Evolutionary conservation across 305 asterid species (phyloP), one percentile per base, ranked within the genome.

Genomic region (Fraxinus sp.): DNA sequence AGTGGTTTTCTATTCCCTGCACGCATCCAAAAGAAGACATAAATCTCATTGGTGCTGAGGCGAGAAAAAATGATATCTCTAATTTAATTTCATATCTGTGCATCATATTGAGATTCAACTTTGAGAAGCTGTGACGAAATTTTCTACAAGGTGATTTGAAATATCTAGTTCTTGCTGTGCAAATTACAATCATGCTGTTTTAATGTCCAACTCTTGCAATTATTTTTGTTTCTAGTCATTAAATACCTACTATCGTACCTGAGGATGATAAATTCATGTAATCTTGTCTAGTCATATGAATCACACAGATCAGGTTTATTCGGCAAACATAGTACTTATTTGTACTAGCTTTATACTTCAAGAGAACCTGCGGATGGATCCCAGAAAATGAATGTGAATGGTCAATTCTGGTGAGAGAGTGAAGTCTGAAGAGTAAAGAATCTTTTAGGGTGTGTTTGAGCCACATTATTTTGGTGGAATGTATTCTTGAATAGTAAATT

Each of bases 151-250:
- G 32, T 39, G 77, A 41, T 79, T 71, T 68, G 73, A 20, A 33
- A 22, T 64, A 14, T 28, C 68, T 59, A 41, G 76, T 41, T 16
- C 24, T 3, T 81, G 74, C 24, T 59, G 36, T 55, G 59, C 24
- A 55, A 55, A 55, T 55, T 55, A n/a, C 66, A n/a, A n/a, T n/a
- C 66, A 24, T 59, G 16, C 33, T 55, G 20, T 59, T 49, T 44
- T 52, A 8, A 22, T 77, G 71, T 62, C 28, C 28, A 32, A 79
- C 7, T 68, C 77, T 26, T 44, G 83, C 77, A 24, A 73, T 83
- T 55, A 55, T n/a, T 5, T 7, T 82, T 76, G 55, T 83, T 73
- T 49, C 74, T 32, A 55, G 71, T 72, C 46, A 71, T 72, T 77
- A 39, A 79, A 57, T 33, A 8, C 30, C 62, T 64, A 57, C 62